Evolutionary conservation across 2,329 filamentous ascomycete species (phyloP).

Genomic region (Drechslera avenae): DNA sequence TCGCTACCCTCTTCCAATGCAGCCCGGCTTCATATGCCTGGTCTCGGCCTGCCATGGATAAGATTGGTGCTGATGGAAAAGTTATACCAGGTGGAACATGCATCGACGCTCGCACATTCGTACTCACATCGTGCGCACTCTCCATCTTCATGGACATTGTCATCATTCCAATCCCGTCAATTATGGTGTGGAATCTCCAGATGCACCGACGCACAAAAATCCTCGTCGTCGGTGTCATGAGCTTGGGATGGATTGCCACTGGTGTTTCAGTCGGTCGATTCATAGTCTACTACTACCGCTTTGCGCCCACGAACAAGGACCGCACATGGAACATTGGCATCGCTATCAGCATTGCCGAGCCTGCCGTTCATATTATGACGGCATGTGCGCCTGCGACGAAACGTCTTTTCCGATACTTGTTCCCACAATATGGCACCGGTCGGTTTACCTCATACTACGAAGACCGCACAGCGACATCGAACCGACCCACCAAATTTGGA

Average conservation of each 20-base stretch:
- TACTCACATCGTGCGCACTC: conserved; percentile 40
- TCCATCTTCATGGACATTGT: conserved; percentile 50
- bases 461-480: conserved; percentile 7
- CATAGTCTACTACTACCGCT: conserved; percentile 49
- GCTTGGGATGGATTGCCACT: conserved; percentile 44
- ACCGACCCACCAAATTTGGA: conserved; percentile 11
- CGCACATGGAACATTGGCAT: conserved; percentile 45
- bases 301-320: conserved; percentile 41
- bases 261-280: conserved; percentile 46
- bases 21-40: conserved; percentile 39
- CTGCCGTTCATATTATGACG: conserved; percentile 57
- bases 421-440: conserved; percentile 39
- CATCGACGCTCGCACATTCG: conserved; percentile 42
- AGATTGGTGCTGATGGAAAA: conserved; percentile 32
- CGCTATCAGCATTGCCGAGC: conserved; percentile 48
- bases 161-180: conserved; percentile 49
- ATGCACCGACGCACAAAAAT: conserved; percentile 48
- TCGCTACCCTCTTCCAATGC: conserved; percentile 46
- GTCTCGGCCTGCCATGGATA: conserved; percentile 39
- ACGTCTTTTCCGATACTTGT: conserved; percentile 49
- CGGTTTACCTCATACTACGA: conserved; percentile 20
- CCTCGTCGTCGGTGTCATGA: conserved; percentile 41
- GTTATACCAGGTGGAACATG: conserved; percentile 39
- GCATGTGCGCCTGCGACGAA: conserved; percentile 61
- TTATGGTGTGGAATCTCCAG: conserved; percentile 52